Conservation (phyloP, 306 rosid species). For the Phaseolus lunatus region DNA sequence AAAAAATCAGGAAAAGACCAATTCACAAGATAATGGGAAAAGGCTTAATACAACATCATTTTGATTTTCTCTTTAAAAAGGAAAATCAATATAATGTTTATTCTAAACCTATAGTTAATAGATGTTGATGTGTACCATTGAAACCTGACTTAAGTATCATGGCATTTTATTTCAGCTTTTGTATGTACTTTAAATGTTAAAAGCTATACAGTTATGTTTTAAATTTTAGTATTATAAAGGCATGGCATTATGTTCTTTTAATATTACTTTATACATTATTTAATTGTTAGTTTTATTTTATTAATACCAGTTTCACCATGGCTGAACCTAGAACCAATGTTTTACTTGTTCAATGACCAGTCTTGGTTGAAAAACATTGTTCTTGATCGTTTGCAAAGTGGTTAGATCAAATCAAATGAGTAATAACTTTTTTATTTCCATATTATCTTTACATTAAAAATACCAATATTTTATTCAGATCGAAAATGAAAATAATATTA, state of each 20-base stretch:
- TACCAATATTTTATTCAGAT: not conserved
- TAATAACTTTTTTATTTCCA: not conserved
- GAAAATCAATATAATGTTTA: no score
- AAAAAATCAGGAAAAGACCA: no score
- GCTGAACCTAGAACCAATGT: not conserved
- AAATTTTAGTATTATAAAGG: no score
- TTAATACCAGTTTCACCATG: not conserved
- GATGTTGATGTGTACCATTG: no score
- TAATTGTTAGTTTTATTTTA: no score
- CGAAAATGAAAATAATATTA: not conserved
- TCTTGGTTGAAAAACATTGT: not conserved
- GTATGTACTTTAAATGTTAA: no score
- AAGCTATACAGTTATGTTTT: not conserved
- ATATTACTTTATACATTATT: not conserved
- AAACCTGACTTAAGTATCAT: no score
- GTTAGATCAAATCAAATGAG: not conserved
- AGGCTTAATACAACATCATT: no score
- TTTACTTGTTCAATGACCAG: not conserved
- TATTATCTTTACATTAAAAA: not conserved
- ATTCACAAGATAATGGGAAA: no score
- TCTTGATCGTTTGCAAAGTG: not conserved
- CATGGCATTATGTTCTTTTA: not conserved
- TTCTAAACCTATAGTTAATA: no score
- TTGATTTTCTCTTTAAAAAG: no score
- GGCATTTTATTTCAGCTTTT: not conserved